These are phyloP conservation scores for Mortierella sp. DNA, from an alignment of 371 early-diverging fungal species.

Conservation along the genomic window DNA sequence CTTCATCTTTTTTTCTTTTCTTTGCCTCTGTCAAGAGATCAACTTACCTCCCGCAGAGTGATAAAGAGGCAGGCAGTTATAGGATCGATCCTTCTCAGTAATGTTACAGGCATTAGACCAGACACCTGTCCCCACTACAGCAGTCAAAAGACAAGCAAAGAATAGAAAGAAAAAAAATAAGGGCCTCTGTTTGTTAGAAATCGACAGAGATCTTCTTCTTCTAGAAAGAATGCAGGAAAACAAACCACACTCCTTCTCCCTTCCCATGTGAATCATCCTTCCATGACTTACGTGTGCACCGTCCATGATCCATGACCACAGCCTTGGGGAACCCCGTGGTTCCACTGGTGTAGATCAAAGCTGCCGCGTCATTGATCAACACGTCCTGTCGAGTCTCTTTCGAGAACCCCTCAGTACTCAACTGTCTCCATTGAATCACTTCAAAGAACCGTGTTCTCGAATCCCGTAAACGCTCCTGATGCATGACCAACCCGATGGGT, in stretches of 20 bases:
- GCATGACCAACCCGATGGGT: no score
- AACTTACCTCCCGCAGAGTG: conserved; percentile 47
- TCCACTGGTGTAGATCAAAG: conserved; percentile 94
- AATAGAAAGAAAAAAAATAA: no score
- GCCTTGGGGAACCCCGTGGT: conserved; percentile 71
- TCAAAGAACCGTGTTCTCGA: background rate
- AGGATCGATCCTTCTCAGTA: background rate
- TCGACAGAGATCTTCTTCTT: background rate
- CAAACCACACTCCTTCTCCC: no score
- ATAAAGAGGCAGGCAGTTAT: conserved; percentile 23
- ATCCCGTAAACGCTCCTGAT: no score
- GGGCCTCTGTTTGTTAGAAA: no score
- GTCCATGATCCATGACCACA: background rate
- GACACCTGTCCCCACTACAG: no score
- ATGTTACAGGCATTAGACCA: no score
- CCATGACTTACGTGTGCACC: background rate
- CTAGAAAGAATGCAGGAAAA: no score
- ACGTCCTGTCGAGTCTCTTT: background rate
- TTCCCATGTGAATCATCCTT: no score
- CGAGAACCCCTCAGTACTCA: background rate
- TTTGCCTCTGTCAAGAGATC: no score
- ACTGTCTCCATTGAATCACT: background rate
- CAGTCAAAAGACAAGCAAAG: no score
- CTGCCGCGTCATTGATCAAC: conserved; percentile 61
- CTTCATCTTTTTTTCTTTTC: no score